Percentiles rank a stretch among this genome's conserved stretches.
phyloP scores from a whole-genome alignment of 352 stramenopile genomes.

The Globisporangium alternatum region DNA sequence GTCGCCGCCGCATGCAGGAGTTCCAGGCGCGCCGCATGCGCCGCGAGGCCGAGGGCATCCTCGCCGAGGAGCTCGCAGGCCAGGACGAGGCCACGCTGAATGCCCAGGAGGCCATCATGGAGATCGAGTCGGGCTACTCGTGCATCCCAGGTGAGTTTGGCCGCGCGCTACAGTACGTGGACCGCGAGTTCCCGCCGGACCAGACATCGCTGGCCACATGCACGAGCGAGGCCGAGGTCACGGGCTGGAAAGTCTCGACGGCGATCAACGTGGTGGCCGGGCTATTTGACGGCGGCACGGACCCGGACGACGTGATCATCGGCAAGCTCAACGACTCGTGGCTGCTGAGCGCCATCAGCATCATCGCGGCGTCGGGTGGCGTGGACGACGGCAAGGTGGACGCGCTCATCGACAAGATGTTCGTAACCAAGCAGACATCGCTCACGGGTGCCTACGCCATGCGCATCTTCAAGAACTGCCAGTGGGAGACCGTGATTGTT shows the following conservation, averaged over 20 bases:
- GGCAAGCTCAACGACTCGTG: conserved; percentile 87
- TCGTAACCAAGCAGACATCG: conserved; percentile 88
- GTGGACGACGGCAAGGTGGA: conserved; percentile 89
- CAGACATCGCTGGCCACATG: conserved; percentile 71
- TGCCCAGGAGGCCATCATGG: conserved; percentile 72
- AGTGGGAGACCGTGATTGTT: conserved; percentile 92
- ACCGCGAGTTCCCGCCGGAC: conserved; percentile 87
- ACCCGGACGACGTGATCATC: conserved; percentile 87
- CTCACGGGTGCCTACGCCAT: conserved; percentile 90
- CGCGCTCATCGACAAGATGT: conserved; percentile 85
- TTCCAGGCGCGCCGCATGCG: conserved; percentile 70
- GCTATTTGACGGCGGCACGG: conserved; percentile 90
- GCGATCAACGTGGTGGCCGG: conserved; percentile 87
- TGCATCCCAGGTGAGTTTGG: conserved; percentile 76
- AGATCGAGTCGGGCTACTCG: conserved; percentile 85
- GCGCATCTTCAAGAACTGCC: conserved; percentile 89
- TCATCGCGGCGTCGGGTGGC: conserved; percentile 86
- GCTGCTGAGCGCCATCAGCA: conserved; percentile 89
- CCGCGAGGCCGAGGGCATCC: conserved; percentile 62
- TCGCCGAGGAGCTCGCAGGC: conserved; percentile 31
- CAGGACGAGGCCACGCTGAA: conserved; percentile 82
- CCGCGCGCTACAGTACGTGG: conserved; percentile 82
- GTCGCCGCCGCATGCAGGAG: conserved; percentile 67
- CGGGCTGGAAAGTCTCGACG: conserved; percentile 79
- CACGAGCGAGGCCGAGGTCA: conserved; percentile 42